phyloP scores from a whole-genome alignment of 495 filamentous ascomycete genomes.

The Penicillium waksmanii region DNA sequence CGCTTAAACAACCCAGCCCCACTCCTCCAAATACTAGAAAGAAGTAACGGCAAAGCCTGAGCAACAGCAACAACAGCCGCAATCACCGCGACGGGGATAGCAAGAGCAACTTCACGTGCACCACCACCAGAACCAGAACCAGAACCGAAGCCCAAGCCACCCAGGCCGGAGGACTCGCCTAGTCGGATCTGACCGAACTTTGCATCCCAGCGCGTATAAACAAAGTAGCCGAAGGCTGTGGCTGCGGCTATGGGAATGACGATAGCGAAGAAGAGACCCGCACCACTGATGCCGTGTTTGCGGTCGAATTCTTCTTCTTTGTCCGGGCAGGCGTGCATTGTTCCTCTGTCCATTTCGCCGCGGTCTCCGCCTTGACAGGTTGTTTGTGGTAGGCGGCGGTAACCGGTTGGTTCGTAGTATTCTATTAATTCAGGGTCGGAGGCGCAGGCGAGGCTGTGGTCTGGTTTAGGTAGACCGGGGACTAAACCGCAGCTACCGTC shows the following conservation, averaged over 20 bases:
- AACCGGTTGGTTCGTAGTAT: conserved; percentile 83
- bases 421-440: conserved; percentile 67
- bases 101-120: conserved; percentile 65
- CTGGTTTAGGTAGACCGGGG: conserved; percentile 64
- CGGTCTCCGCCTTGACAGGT: conserved; percentile 74
- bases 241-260: conserved; percentile 72
- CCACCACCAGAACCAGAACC: conserved; percentile 1
- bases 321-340: conserved; percentile 65
- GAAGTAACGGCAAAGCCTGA: conserved; percentile 73
- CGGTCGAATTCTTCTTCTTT: conserved; percentile 77
- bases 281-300: conserved; percentile 69
- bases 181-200: conserved; percentile 91
- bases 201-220: conserved; percentile 81
- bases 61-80: conserved; percentile 76
- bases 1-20: conserved; percentile 47
- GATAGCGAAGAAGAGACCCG: conserved; percentile 86
- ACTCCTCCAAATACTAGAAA: conserved; percentile 67
- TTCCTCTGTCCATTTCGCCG: conserved; percentile 68
- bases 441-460: conserved; percentile 67
- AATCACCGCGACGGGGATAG: conserved; percentile 76
- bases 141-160: conserved; percentile 24
- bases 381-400: conserved; percentile 86
- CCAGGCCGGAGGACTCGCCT: conserved; percentile 52
- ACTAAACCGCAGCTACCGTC: conserved; percentile 80
- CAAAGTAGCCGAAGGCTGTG: conserved; percentile 75